phyloP scores from a whole-genome alignment of 352 stramenopile species.

The Pythium rishiriense region DNA sequence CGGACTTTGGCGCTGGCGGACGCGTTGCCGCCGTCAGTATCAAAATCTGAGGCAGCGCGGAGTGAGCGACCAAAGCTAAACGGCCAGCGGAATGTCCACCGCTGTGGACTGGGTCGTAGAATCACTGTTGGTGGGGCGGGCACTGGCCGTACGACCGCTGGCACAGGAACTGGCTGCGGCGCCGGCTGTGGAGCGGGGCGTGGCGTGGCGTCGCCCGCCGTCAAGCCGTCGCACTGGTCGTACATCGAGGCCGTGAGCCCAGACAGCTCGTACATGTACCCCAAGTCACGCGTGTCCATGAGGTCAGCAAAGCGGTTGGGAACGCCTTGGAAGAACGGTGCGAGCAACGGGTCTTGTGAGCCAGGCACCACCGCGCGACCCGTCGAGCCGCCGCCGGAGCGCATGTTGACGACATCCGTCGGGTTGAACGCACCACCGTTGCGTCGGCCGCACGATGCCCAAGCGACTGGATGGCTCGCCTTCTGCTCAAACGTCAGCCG shows the following conservation, averaged over 20 bases:
- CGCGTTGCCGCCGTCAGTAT: neutral
- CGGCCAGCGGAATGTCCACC: constrained; percentile 2
- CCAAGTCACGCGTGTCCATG: constrained; percentile 27
- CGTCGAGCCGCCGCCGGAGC: constrained; percentile 29
- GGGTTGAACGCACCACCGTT: constrained; percentile 45
- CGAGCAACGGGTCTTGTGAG: constrained; percentile 20
- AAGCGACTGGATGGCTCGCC: constrained; percentile 36
- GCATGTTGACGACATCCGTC: constrained; percentile 42
- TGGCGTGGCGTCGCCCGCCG: neutral
- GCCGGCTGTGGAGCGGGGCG: neutral
- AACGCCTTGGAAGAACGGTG: constrained; percentile 26
- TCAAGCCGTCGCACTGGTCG: constrained; percentile 18
- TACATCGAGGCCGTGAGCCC: constrained; percentile 30
- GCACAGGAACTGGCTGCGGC: constrained; percentile 8
- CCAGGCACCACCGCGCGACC: constrained; percentile 14
- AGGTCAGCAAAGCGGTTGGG: constrained; percentile 22
- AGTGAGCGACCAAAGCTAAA: constrained; percentile 9
- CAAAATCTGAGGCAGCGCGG: constrained; percentile 12
- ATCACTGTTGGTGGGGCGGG: neutral
- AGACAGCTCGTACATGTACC: constrained; percentile 34
- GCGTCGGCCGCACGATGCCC: constrained; percentile 43
- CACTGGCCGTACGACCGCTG: neutral
- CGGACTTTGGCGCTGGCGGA: constrained; percentile 9
- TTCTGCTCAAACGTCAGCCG: constrained; percentile 54
- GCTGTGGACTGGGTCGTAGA: neutral